Percentiles rank a stretch among this genome's conserved stretches.
phyloP scores from a whole-genome alignment of 441 rosid genomes.

The Lepidium campestre region DNA sequence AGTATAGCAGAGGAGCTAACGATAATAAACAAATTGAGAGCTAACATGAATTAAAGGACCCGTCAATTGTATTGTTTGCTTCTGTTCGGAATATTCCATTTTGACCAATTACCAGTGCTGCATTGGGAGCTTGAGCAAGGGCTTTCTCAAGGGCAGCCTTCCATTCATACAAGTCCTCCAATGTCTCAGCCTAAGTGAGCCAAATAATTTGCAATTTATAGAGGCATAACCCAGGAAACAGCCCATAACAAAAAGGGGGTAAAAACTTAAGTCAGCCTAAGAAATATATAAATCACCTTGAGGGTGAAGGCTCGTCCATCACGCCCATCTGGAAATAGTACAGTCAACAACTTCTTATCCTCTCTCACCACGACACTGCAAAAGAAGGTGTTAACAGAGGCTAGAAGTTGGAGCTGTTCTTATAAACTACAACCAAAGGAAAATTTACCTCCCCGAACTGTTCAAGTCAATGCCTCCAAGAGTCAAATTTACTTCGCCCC shows the following conservation, averaged over 20 bases:
- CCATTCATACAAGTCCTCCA: slow-evolving; percentile 89
- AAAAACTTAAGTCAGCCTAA: background rate
- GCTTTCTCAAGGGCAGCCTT: slow-evolving; percentile 85
- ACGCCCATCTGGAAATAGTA: slow-evolving; percentile 94
- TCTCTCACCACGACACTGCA: slow-evolving; percentile 95
- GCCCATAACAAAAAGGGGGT: background rate
- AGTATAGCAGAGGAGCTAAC: background rate
- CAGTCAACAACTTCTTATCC: slow-evolving; percentile 89
- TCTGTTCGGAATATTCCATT: slow-evolving; percentile 87
- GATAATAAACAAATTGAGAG: slow-evolving; percentile 18
- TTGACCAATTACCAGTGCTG: slow-evolving; percentile 88
- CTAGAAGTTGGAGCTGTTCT: slow-evolving; percentile 21
- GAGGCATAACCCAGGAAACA: slow-evolving; percentile 10
- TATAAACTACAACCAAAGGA: slow-evolving; percentile 8
- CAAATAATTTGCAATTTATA: slow-evolving; percentile 18
- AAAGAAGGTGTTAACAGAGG: slow-evolving; percentile 21
- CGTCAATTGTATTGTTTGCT: slow-evolving; percentile 58
- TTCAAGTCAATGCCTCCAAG: slow-evolving; percentile 97
- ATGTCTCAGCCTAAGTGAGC: slow-evolving; percentile 72
- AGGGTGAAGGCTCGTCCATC: slow-evolving; percentile 99
- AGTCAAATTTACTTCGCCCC: slow-evolving; percentile 90
- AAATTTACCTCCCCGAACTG: slow-evolving; percentile 81
- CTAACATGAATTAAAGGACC: slow-evolving; percentile 82
- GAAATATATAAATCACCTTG: slow-evolving; percentile 52
- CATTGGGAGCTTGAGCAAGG: slow-evolving; percentile 94